phyloP scores from a whole-genome alignment of 1,284 basidiomycete genomes.

The Schizophyllum commune region DNA sequence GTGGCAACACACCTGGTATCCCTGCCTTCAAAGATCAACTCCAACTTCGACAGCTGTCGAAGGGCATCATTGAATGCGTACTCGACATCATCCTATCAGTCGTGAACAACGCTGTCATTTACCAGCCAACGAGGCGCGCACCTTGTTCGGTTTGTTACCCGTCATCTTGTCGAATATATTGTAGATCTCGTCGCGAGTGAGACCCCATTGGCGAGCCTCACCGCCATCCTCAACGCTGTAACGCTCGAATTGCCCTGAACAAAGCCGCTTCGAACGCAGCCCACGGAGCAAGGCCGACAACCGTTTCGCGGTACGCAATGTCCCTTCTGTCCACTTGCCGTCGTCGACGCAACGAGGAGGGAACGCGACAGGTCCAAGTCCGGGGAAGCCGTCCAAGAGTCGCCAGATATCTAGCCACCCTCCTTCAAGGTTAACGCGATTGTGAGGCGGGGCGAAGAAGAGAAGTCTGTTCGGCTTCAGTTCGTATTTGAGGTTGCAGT shows the following conservation, averaged over 20 bases:
- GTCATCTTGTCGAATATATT: conserved; percentile 32
- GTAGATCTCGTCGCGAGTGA: conserved; percentile 44
- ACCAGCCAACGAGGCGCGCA: conserved; percentile 25
- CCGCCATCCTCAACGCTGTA: conserved; percentile 39
- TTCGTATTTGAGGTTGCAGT: conserved; percentile 73
- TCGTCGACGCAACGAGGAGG: conserved; percentile 80
- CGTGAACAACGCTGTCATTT: neutral
- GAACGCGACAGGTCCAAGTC: conserved; percentile 71
- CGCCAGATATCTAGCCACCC: conserved; percentile 37
- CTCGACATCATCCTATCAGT: neutral
- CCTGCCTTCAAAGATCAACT: neutral
- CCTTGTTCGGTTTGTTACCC: conserved; percentile 43
- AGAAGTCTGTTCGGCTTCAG: conserved; percentile 58
- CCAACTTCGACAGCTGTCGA: neutral
- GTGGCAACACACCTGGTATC: neutral
- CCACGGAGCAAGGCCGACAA: conserved; percentile 65
- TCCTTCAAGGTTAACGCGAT: conserved; percentile 29
- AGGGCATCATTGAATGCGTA: neutral
- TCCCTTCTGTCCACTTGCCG: conserved; percentile 69
- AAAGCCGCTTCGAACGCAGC: conserved; percentile 65
- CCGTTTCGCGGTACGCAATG: conserved; percentile 70
- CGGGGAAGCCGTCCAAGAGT: conserved; percentile 66
- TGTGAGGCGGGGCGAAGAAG: conserved; percentile 31
- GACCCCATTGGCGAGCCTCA: conserved; percentile 71
- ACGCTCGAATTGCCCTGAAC: conserved; percentile 43